Conservation (phyloP, 129 eudicot species). For the Daucus carota region DNA sequence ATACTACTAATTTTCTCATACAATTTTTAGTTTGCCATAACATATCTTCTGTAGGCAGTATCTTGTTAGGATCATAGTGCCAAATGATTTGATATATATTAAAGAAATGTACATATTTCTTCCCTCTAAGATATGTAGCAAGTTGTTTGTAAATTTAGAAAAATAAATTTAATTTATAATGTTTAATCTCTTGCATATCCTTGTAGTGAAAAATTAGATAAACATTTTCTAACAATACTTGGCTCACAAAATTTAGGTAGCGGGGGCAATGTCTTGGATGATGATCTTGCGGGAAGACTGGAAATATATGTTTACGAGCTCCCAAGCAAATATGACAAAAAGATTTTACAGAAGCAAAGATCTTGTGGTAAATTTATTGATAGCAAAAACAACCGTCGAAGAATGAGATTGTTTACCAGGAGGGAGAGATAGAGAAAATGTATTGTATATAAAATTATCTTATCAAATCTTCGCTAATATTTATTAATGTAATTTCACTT, state of each 20-base stretch:
- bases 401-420: too few relatives aligned
- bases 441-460: background rate
- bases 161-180: background rate
- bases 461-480: background rate
- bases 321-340: slow-evolving; percentile 96
- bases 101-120: background rate
- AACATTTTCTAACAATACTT: slow-evolving; percentile 4
- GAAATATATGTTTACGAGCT: slow-evolving; percentile 91
- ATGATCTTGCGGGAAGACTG: slow-evolving; percentile 83
- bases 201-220: background rate
- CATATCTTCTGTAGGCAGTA: background rate
- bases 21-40: background rate
- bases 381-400: too few relatives aligned
- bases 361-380: too few relatives aligned
- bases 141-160: background rate
- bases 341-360: slow-evolving; percentile 75
- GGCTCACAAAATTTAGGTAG: slow-evolving; percentile 49
- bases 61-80: background rate
- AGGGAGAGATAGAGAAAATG: too few relatives aligned
- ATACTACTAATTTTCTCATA: background rate
- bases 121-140: background rate
- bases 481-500: slow-evolving; percentile 18
- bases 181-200: background rate
- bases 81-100: background rate
- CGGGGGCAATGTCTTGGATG: slow-evolving; percentile 97